These are phyloP conservation scores for Epichloe aotearoae DNA, from an alignment of 2,329 filamentous ascomycete genomes.

Conservation along the genomic window DNA sequence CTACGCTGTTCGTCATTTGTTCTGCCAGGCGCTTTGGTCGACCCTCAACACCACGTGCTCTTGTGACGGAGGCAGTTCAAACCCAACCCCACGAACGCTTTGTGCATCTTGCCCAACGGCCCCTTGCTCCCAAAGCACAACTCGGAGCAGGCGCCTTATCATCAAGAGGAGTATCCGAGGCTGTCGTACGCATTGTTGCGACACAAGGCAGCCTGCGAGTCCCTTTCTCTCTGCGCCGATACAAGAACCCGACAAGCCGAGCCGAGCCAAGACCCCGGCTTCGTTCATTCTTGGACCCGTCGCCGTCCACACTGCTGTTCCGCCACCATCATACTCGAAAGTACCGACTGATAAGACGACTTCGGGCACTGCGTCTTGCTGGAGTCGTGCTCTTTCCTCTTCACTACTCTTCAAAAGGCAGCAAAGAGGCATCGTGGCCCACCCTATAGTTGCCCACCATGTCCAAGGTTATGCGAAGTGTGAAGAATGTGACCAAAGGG, in stretches of 20 bases:
- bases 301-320: neutral
- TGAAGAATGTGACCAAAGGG: conserved; percentile 99
- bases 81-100: conserved; percentile 1
- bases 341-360: neutral
- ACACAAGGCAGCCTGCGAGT: neutral
- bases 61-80: conserved; percentile 1
- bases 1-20: conserved; percentile 1
- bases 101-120: neutral
- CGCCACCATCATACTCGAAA: neutral
- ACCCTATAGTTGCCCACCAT: conserved; percentile 39
- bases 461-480: conserved; percentile 94
- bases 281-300: neutral
- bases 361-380: neutral
- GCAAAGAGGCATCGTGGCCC: conserved; percentile 2
- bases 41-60: neutral
- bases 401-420: neutral
- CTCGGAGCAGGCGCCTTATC: neutral
- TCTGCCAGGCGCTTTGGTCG: neutral
- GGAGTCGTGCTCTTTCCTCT: neutral
- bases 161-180: neutral
- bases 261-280: neutral
- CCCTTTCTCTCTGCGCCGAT: neutral
- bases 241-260: neutral
- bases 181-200: neutral
- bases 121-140: neutral